Percentiles rank a stretch among this genome's conserved stretches.
These are phyloP conservation scores for Conticribra weissflogii DNA, from an alignment of 108 stramenopile species.

Conservation along the genomic window DNA sequence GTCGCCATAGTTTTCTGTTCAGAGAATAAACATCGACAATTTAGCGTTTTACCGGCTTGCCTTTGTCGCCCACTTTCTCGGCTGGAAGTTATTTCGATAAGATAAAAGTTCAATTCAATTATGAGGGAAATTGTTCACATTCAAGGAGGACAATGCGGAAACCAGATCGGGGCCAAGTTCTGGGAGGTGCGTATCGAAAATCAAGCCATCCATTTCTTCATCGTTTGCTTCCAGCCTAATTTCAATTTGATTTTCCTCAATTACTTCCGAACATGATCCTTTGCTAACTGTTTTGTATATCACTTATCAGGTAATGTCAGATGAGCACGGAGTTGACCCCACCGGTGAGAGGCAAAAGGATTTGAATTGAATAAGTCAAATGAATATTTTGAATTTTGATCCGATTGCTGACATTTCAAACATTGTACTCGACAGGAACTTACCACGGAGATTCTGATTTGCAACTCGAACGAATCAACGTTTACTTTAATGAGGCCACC, in stretches of 20 bases:
- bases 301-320: conserved; percentile 83
- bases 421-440: conserved; percentile 23
- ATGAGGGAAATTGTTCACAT: conserved; percentile 91
- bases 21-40: no score
- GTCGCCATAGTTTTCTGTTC: no score
- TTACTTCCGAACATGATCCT: background rate
- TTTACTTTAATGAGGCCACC: conserved; percentile 83
- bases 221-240: background rate
- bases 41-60: no score
- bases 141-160: conserved; percentile 84
- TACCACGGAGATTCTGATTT: conserved; percentile 71
- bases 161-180: conserved; percentile 84
- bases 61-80: no score
- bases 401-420: no score
- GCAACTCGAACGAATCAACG: conserved; percentile 87
- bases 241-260: background rate
- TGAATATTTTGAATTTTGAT: no score
- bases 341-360: conserved; percentile 59
- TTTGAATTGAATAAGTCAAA: no score
- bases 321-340: conserved; percentile 84
- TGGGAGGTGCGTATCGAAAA: conserved; percentile 56
- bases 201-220: background rate
- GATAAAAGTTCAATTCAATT: background rate
- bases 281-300: no score
- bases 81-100: no score